Evolutionary conservation across 2,329 filamentous ascomycete genomes (phyloP), one percentile per base, ranked within the genome.

Genomic region (Hypoxylon sp.): DNA sequence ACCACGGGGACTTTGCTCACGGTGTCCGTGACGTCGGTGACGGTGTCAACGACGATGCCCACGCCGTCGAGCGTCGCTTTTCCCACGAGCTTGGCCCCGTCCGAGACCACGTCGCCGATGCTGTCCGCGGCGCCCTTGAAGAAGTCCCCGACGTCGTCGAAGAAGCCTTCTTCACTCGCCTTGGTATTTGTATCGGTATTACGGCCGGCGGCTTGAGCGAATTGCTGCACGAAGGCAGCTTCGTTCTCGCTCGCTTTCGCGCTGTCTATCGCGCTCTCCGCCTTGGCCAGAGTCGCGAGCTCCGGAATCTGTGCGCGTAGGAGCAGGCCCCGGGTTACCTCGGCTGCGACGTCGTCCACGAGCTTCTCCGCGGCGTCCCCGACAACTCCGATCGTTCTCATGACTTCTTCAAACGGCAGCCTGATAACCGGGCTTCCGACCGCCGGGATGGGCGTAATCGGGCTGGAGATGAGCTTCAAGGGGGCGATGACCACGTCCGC

Each of bases 51-150:
- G 26, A 44, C 48, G 24, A 53, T 9, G 11, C 22, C 29, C 2
- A 61, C 48, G 48, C 24, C 19, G 2, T 53, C 48, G 24, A 61
- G 19, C 9, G 48, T 22, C 24, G 59, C 31, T 31, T 54, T 54
- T 39, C 37, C 59, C 9, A 61, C 59, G 0, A 61, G 26, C 50
- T 54, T 61, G 11, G 59, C 50, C 9, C 59, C 50, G 48, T 61
- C 59, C 6, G 59, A 61, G 2, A 61, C 48, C 9, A 61, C 59
- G n/a, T 61, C 59, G 22, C 58, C 58, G 26, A 53, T 37, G n/a
- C 22, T 46, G 6, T 52, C 26, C n/a, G 39, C 48, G 11, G 58
- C 58, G 37, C 39, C 48, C 22, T 59, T 37, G 44, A 59, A 59
- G 46, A 59, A 59, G 13, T 33, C 55, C 13, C 55, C 55, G 5